These are phyloP conservation scores for Eucalyptus viminalis DNA, from an alignment of 345 rosid genomes.

Conservation along the genomic window DNA sequence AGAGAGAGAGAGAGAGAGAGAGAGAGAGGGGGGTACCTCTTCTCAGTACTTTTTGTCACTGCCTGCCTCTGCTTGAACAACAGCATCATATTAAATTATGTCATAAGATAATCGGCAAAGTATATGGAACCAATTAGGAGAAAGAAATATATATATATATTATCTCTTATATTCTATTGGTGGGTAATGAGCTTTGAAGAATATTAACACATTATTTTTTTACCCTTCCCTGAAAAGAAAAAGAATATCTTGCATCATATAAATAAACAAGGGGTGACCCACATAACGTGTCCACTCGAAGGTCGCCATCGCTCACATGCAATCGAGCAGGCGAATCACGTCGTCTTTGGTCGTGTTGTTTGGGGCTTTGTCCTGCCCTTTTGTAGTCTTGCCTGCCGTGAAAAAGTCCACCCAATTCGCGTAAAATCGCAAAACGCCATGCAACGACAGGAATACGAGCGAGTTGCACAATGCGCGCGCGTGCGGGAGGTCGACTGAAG, in stretches of 20 bases:
- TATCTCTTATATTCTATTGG: background rate
- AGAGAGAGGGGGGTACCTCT: background rate
- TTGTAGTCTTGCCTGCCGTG: background rate
- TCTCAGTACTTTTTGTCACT: background rate
- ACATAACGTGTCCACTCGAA: background rate
- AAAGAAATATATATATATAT: background rate
- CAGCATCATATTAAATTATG: background rate
- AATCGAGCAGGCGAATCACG: conserved; percentile 1
- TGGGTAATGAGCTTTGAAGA: background rate
- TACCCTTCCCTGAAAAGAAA: background rate
- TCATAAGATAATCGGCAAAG: background rate
- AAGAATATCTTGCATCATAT: background rate
- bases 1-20: background rate
- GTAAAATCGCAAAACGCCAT: background rate
- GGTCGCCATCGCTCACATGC: conserved; percentile 29
- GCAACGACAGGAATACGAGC: background rate
- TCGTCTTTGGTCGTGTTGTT: conserved; percentile 1
- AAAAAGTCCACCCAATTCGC: background rate
- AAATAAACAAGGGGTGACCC: background rate
- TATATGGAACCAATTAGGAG: background rate
- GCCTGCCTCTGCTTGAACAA: background rate
- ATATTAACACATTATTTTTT: background rate
- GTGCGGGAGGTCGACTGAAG: background rate
- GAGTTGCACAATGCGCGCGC: background rate
- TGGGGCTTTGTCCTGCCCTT: background rate